Percentiles rank a stretch among this genome's conserved stretches.
phyloP scores from a whole-genome alignment of 257 asterid genomes.

The Penstemon eatonii region DNA sequence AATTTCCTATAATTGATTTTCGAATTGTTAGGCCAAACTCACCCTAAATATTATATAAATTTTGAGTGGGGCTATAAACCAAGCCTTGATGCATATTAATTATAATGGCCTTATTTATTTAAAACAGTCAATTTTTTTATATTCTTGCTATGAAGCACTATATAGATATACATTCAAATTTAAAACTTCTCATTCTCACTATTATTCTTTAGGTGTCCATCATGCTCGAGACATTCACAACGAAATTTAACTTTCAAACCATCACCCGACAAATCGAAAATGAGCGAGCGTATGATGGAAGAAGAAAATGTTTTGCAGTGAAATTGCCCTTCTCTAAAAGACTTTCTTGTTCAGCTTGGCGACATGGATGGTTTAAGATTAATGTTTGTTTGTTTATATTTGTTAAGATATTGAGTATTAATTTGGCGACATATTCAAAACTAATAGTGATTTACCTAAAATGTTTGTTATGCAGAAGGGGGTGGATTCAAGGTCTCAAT shows the following conservation, averaged over 20 bases:
- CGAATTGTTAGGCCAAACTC: no score
- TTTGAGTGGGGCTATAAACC: no score
- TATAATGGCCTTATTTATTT: no score
- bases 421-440: background rate
- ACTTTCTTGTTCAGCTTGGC: conserved; percentile 49
- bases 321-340: conserved; percentile 63
- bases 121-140: no score
- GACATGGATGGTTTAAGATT: conserved; percentile 41
- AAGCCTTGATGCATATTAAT: no score
- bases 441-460: background rate
- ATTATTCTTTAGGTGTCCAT: conserved; percentile 40
- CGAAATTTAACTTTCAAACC: conserved; percentile 27
- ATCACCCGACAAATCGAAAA: conserved; percentile 40
- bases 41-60: no score
- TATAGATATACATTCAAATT: no score
- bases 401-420: background rate
- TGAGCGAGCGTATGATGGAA: conserved; percentile 83
- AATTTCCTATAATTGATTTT: no score
- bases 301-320: conserved; percentile 71
- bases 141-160: no score
- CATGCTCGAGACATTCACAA: conserved; percentile 59
- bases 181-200: no score
- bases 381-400: no score
- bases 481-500: conserved; percentile 55
- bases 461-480: conserved; percentile 46